phyloP scores from a whole-genome alignment of 371 early-diverging fungal genomes.

The Rhizopus arrhizus region DNA sequence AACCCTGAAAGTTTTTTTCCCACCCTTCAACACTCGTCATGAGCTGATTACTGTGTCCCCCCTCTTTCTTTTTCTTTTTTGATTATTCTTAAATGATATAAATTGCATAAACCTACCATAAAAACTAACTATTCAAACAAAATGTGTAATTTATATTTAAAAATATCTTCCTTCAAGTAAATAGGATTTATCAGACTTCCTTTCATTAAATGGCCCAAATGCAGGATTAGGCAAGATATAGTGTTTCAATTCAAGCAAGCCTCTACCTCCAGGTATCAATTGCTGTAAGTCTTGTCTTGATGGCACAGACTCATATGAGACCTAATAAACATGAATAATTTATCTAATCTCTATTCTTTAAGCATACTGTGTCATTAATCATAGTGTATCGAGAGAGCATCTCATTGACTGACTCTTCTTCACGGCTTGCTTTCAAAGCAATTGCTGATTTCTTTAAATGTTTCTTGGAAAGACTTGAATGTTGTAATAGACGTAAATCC shows the following conservation, averaged over 20 bases:
- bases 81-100: too few species aligned
- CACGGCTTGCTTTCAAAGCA: conserved; percentile 54
- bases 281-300: conserved; percentile 54
- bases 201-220: conserved; percentile 48
- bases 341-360: background rate
- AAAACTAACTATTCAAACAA: too few species aligned
- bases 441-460: conserved; percentile 48
- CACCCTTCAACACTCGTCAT: too few species aligned
- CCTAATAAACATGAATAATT: conserved; percentile 24
- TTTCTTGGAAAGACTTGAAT: conserved; percentile 52
- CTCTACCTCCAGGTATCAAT: conserved; percentile 64
- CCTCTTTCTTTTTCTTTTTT: too few species aligned
- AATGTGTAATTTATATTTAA: conserved; percentile 2
- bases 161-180: conserved; percentile 34
- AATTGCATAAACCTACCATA: too few species aligned
- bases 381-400: conserved; percentile 48
- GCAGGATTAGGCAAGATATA: conserved; percentile 51
- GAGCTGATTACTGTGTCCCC: too few species aligned
- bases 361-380: conserved; percentile 63
- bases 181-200: conserved; percentile 23
- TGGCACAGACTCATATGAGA: conserved; percentile 57
- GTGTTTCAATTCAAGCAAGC: conserved; percentile 51
- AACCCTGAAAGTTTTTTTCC: too few species aligned
- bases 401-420: conserved; percentile 55
- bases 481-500: conserved; percentile 53